Evolutionary conservation across 345 rosid species (phyloP).

Genomic region (Eucalyptus virginea): DNA sequence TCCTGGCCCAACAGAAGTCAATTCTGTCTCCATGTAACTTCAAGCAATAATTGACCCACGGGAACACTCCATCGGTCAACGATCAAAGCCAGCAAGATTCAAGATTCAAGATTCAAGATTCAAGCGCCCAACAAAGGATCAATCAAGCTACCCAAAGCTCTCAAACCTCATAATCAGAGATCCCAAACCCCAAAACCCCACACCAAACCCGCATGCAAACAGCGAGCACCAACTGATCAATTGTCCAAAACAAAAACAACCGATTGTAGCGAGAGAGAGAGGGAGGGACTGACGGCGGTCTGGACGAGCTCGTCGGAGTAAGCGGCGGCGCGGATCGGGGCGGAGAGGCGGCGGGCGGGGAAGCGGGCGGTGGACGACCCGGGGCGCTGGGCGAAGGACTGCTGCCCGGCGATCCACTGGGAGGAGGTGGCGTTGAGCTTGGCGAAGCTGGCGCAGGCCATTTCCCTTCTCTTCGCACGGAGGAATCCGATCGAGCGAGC

Average conservation of each 20-base stretch:
- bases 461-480: background rate
- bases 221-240: background rate
- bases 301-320: constrained; percentile 85
- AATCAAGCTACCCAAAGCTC: background rate
- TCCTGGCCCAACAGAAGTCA: background rate
- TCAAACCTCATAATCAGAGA: background rate
- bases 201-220: background rate
- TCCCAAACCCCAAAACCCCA: background rate
- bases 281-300: constrained; percentile 63
- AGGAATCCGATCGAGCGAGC: background rate
- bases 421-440: constrained; percentile 62
- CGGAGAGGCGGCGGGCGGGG: constrained; percentile 43
- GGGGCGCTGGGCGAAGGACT: constrained; percentile 30
- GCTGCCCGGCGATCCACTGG: constrained; percentile 64
- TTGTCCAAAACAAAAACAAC: background rate
- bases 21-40: background rate
- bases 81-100: background rate
- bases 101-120: background rate
- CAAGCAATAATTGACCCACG: background rate
- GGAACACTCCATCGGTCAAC: background rate
- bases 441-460: constrained; percentile 75
- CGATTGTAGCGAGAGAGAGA: background rate
- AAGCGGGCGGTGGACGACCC: constrained; percentile 6
- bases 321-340: constrained; percentile 67
- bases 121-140: background rate